These are phyloP conservation scores for Lenzites betulinus DNA, from an alignment of 768 basidiomycete genomes.

Conservation along the genomic window DNA sequence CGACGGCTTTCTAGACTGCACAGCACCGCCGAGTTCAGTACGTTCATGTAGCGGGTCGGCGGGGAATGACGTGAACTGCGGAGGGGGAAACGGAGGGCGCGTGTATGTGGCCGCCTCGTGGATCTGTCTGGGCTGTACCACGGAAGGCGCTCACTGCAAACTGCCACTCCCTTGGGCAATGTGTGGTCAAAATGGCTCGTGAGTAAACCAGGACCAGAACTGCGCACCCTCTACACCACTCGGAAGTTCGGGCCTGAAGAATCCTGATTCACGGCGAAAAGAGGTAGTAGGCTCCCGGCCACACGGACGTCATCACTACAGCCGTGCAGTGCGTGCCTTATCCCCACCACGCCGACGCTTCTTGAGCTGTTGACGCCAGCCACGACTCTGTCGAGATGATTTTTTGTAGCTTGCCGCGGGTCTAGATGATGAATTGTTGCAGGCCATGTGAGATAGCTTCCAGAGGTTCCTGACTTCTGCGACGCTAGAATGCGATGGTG, in stretches of 20 bases:
- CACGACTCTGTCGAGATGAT: slow-evolving; percentile 14
- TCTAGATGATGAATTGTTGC: not conserved
- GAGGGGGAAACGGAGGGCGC: not conserved
- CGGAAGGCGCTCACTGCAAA: not conserved
- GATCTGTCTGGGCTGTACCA: slow-evolving; percentile 14
- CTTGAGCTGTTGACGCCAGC: not conserved
- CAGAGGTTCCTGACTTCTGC: not conserved
- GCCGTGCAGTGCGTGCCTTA: slow-evolving; percentile 9
- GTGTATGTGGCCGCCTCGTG: slow-evolving; percentile 12
- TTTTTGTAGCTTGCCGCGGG: not conserved
- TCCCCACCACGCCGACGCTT: not conserved
- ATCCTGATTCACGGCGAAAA: not conserved
- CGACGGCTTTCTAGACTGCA: slow-evolving; percentile 10
- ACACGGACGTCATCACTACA: not conserved
- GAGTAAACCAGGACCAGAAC: not conserved
- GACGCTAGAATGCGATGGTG: not conserved
- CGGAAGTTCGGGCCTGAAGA: slow-evolving; percentile 8
- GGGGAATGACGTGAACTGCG: slow-evolving; percentile 7
- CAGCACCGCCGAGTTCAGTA: slow-evolving; percentile 2
- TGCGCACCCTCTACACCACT: not conserved
- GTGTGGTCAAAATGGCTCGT: not conserved
- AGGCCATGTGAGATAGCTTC: no score
- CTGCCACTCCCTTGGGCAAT: not conserved
- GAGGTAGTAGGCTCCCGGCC: not conserved
- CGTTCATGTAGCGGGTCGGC: not conserved